Evolutionary conservation across 2,329 filamentous ascomycete genomes (phyloP), one percentile per base, ranked within the genome.

Genomic region (Fusarium metavorans): DNA sequence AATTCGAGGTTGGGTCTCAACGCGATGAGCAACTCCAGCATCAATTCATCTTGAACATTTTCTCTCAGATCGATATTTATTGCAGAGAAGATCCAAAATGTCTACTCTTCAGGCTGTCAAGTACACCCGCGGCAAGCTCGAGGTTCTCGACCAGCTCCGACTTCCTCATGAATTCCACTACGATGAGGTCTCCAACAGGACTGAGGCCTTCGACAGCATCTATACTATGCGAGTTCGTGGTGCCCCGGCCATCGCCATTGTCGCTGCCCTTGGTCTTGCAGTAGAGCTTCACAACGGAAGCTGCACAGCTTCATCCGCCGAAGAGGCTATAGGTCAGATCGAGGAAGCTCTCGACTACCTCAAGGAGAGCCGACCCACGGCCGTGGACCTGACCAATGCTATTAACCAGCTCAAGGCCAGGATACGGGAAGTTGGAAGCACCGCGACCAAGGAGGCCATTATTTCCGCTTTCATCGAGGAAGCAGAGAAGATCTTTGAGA

Each of bases 241-340:
- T 37, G 97, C 97, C 6, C 97, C 97, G 1, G 97, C 97, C 54
- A 99, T 99, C 82, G 97, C 97, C 52, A 98, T 99, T 74, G 97
- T 99, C n/a, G 97, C 97, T 25, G 94, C 94, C 23, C 89, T 99
- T 37, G 92, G 94, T 3, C 89, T 98, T 39, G 95, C 95, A 2
- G 94, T 98, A 10, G 96, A 98, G 82, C 84, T 98, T 10, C 86
- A 91, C 60, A 89, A 89, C 9, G 88, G 88, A 68, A 66, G 81
- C 4, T 71, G 80, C 10, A 82, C 85, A 5, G 88, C 90, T 2
- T 77, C 81, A 0, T 84, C 83, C 0, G 81, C 86, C 0, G 81
- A 85, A 0, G 91, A 93, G 57, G 89, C 93, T 59, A 90, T 95
- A 52, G 84, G 88, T 3, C 93, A 94, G 81, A 94, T 98, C 73